These are phyloP conservation scores for Kurtzmaniella quercitrusa DNA, from an alignment of 1,139 yeast genomes.

Conservation along the genomic window DNA sequence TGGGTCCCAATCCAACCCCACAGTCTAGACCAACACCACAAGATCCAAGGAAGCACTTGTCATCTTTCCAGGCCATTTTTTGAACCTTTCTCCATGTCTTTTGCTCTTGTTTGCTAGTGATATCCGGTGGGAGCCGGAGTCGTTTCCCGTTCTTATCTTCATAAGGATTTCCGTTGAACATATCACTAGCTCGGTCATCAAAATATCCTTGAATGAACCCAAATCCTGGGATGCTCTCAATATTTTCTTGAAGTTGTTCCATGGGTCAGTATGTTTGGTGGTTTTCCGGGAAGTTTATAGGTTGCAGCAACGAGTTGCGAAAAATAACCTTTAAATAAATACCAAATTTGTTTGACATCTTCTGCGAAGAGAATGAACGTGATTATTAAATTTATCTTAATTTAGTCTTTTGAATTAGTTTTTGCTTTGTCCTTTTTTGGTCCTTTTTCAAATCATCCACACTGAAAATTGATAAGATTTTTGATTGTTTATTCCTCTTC, in stretches of 20 bases:
- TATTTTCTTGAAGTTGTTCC: conserved; percentile 32
- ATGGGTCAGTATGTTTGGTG: conserved; percentile 10
- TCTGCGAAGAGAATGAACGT: no score
- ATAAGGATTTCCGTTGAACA: conserved; percentile 67
- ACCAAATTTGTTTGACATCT: neutral
- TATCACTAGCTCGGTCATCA: conserved; percentile 65
- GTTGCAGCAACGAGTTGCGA: neutral
- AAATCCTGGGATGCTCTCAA: conserved; percentile 58
- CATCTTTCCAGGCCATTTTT: conserved; percentile 80
- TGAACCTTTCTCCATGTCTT: conserved; percentile 71
- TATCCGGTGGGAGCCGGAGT: conserved; percentile 54
- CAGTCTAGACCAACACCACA: conserved; percentile 66
- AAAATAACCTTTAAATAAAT: neutral
- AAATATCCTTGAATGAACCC: conserved; percentile 50
- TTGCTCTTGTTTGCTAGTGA: conserved; percentile 55
- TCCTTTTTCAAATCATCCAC: no score
- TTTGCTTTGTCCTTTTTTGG: no score
- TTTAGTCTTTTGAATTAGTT: no score
- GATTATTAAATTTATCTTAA: no score
- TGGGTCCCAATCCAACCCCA: conserved; percentile 74
- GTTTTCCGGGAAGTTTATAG: neutral
- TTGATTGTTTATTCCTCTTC: no score
- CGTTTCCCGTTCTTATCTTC: conserved; percentile 55
- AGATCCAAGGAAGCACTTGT: conserved; percentile 74
- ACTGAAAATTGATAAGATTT: no score